Percentiles rank a stretch among this genome's conserved stretches.
Conservation (phyloP, 345 rosid genomes). For the sweet orange (Citrus sinensis) region DNA sequence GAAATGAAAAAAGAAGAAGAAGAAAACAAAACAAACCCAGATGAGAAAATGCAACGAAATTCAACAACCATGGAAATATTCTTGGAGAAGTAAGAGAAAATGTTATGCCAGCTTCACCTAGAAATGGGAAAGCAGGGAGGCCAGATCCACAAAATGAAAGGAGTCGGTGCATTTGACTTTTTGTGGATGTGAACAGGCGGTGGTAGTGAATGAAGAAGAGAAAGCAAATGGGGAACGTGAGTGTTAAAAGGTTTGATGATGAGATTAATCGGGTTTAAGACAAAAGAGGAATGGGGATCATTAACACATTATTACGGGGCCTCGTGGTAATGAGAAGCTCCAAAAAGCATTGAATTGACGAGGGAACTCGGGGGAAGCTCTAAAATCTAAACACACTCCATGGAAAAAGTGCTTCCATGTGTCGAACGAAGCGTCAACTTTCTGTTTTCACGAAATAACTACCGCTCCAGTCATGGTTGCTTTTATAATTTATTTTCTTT, state of each 20-base stretch:
- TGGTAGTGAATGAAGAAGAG: background rate
- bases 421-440: background rate
- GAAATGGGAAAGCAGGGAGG: constrained; percentile 15
- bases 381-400: background rate
- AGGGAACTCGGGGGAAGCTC: background rate
- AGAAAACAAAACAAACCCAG: constrained; percentile 6
- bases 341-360: background rate
- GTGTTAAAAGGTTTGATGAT: background rate
- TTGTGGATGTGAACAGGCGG: background rate
- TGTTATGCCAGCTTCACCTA: background rate
- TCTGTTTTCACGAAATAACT: background rate
- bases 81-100: background rate
- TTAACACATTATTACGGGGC: constrained; percentile 3
- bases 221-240: background rate
- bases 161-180: constrained; percentile 44
- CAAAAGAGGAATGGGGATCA: constrained; percentile 18
- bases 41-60: constrained; percentile 12
- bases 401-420: background rate
- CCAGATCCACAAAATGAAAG: constrained; percentile 19
- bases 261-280: background rate
- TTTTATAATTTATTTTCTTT: too few relatives aligned
- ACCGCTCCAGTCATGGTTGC: background rate
- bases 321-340: background rate
- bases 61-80: background rate
- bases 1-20: background rate